phyloP scores from a whole-genome alignment of 768 basidiomycete genomes.

The Macrolepiota fuliginosa region DNA sequence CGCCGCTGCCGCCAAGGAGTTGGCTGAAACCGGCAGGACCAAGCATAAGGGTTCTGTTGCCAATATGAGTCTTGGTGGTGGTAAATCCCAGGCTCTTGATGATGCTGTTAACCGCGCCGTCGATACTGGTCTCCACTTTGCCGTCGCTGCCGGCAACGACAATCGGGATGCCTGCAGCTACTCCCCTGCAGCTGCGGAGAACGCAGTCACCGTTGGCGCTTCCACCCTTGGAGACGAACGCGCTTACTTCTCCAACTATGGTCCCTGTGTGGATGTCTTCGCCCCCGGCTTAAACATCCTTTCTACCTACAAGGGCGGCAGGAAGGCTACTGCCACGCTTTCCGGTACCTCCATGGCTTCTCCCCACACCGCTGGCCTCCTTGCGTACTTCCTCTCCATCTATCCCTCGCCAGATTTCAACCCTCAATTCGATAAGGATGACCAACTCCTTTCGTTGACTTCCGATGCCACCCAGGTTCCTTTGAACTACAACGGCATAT shows the following conservation, averaged over 20 bases:
- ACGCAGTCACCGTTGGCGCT: constrained; percentile 94
- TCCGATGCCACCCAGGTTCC: constrained; percentile 28
- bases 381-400: constrained; percentile 90
- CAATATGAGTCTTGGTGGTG: constrained; percentile 98
- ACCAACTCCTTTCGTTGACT: constrained; percentile 32
- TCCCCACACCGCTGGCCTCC: constrained; percentile 85
- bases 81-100: constrained; percentile 85
- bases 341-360: constrained; percentile 96
- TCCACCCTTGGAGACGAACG: constrained; percentile 78
- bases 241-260: constrained; percentile 92
- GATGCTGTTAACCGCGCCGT: constrained; percentile 85
- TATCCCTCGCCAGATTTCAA: constrained; percentile 69
- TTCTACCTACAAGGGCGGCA: constrained; percentile 77
- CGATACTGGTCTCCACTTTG: constrained; percentile 84
- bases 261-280: constrained; percentile 89
- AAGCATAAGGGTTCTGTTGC: constrained; percentile 92
- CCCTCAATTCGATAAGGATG: constrained; percentile 41
- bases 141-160: constrained; percentile 94
- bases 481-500: constrained; percentile 30
- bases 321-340: constrained; percentile 64
- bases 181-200: constrained; percentile 87
- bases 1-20: constrained; percentile 60
- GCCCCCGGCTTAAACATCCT: constrained; percentile 90
- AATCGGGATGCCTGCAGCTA: constrained; percentile 88
- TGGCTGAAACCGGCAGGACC: constrained; percentile 71